These are phyloP conservation scores for Pulveroboletus frians DNA, from an alignment of 768 basidiomycete species.

Conservation along the genomic window DNA sequence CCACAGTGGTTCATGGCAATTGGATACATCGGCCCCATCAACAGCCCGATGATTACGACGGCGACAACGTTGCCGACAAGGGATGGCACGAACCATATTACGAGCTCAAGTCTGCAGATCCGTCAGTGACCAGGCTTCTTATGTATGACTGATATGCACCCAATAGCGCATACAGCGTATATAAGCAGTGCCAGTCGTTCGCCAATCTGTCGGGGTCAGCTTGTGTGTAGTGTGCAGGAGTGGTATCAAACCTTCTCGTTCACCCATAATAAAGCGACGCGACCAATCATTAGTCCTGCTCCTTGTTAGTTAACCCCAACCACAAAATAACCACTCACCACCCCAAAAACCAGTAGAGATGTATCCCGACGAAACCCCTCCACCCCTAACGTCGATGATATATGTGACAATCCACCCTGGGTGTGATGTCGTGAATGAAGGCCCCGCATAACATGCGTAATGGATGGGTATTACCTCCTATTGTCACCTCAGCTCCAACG, in stretches of 20 bases:
- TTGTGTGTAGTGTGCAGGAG: not conserved
- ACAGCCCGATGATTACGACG: constrained; percentile 56
- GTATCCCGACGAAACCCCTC: constrained; percentile 45
- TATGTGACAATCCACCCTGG: constrained; percentile 68
- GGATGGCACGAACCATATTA: constrained; percentile 67
- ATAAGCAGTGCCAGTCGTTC: constrained; percentile 27
- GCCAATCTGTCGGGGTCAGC: constrained; percentile 23
- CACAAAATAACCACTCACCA: constrained; percentile 8
- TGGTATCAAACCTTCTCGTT: constrained; percentile 20
- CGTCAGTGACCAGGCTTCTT: not conserved
- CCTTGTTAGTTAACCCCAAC: not conserved
- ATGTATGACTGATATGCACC: constrained; percentile 1
- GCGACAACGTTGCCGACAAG: constrained; percentile 61
- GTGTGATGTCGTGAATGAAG: not conserved
- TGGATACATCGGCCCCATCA: constrained; percentile 75
- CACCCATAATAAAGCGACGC: constrained; percentile 26
- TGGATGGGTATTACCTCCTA: constrained; percentile 34
- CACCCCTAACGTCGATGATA: constrained; percentile 39
- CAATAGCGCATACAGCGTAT: constrained; percentile 31
- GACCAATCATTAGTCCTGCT: constrained; percentile 28
- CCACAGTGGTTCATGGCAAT: constrained; percentile 38
- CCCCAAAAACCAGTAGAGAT: constrained; percentile 37
- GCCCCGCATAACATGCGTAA: not conserved
- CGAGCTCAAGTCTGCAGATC: constrained; percentile 48
- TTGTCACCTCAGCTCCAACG: constrained; percentile 49